phyloP scores from a whole-genome alignment of 1,284 basidiomycete species.

The Melampsora abietis-canadensis region DNA sequence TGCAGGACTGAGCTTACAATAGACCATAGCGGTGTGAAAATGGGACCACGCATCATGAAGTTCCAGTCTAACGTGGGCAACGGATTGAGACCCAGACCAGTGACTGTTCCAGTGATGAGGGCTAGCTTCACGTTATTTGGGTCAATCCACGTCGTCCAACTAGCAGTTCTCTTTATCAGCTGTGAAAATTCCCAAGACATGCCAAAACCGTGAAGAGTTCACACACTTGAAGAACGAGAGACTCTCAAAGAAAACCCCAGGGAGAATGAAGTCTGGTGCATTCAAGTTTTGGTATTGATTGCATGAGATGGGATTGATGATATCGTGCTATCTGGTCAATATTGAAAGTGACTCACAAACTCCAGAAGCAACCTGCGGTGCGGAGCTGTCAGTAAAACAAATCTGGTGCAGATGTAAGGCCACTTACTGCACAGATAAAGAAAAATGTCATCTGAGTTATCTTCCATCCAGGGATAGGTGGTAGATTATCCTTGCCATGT shows the following conservation, averaged over 20 bases:
- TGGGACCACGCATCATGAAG: conserved; percentile 49
- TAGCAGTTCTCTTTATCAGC: background rate
- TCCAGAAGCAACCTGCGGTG: conserved; percentile 25
- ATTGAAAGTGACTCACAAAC: conserved; percentile 16
- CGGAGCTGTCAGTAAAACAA: background rate
- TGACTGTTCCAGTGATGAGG: conserved; percentile 46
- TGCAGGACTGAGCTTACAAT: conserved; percentile 47
- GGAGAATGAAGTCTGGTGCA: conserved; percentile 26
- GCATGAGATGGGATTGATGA: background rate
- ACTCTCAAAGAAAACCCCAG: conserved; percentile 34
- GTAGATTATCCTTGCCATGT: conserved; percentile 7
- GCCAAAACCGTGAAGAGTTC: background rate
- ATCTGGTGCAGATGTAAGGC: background rate
- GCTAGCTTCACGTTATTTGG: conserved; percentile 43
- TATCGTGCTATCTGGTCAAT: background rate
- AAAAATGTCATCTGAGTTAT: conserved; percentile 38
- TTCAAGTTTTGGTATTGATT: background rate
- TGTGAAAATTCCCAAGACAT: background rate
- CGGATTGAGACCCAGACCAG: conserved; percentile 54
- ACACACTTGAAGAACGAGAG: conserved; percentile 39
- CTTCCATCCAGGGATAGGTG: conserved; percentile 35
- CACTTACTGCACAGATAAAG: conserved; percentile 16
- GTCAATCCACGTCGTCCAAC: conserved; percentile 40
- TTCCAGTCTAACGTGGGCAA: conserved; percentile 58
- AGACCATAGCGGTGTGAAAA: conserved; percentile 51